Percentiles rank a stretch among this genome's conserved stretches.
Conservation (phyloP, 1,284 basidiomycete species). For the Ustilago hordei region DNA sequence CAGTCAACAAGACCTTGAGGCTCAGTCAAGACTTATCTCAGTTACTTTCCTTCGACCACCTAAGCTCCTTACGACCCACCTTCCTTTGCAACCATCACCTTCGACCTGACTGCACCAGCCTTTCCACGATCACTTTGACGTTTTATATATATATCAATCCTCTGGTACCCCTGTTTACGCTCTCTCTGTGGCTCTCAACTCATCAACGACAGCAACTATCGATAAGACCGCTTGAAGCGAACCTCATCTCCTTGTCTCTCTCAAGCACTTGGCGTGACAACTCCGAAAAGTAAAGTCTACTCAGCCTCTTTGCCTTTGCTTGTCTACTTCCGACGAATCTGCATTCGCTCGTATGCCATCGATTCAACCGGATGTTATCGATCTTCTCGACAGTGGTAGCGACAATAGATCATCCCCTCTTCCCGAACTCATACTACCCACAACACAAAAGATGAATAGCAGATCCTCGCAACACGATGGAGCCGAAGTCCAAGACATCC, state of each 20-base stretch:
- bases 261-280: not conserved
- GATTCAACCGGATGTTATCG: constrained; percentile 33
- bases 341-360: constrained; percentile 20
- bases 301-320: not conserved
- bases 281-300: not conserved
- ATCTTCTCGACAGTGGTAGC: constrained; percentile 24
- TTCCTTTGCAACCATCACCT: constrained; percentile 3
- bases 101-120: not conserved
- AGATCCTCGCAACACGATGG: constrained; percentile 14
- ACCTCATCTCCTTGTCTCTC: not conserved
- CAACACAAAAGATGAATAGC: constrained; percentile 26
- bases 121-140: not conserved
- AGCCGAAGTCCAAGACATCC: constrained; percentile 38
- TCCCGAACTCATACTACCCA: constrained; percentile 10
- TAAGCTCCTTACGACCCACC: not conserved
- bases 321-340: not conserved
- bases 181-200: not conserved
- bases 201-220: not conserved
- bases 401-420: constrained; percentile 36
- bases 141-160: not conserved
- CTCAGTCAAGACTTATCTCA: not conserved
- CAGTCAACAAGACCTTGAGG: not conserved
- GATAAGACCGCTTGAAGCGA: not conserved
- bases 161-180: not conserved
- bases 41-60: not conserved